phyloP scores from a whole-genome alignment of 2,329 filamentous ascomycete species.

The Stylonectria norvegica region DNA sequence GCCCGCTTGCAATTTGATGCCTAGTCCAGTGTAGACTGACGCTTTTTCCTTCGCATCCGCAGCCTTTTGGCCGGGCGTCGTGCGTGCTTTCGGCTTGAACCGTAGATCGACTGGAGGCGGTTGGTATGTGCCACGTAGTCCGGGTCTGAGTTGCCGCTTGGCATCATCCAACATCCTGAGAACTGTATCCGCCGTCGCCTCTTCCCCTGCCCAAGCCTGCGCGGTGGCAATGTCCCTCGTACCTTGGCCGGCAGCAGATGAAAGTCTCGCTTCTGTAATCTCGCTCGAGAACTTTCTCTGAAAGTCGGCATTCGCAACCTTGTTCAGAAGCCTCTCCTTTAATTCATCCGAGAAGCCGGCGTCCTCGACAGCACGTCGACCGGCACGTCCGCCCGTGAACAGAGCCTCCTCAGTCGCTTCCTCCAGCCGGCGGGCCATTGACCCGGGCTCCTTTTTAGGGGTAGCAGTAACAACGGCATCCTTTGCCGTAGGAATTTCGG shows the following conservation, averaged over 20 bases:
- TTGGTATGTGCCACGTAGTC: constrained; percentile 44
- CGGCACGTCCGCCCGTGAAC: constrained; percentile 55
- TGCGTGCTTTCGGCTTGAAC: constrained; percentile 37
- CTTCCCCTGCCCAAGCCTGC: constrained; percentile 73
- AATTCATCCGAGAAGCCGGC: constrained; percentile 63
- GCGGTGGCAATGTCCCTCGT: constrained; percentile 66
- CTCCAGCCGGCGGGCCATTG: constrained; percentile 56
- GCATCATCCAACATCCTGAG: constrained; percentile 83
- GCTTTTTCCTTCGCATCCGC: constrained; percentile 57
- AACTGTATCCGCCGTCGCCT: constrained; percentile 70
- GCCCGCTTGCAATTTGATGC: constrained; percentile 45
- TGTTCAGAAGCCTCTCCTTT: constrained; percentile 55
- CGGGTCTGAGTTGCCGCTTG: constrained; percentile 62
- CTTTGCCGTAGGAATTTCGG: constrained; percentile 6
- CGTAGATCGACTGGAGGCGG: constrained; percentile 53
- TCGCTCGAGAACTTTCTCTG: constrained; percentile 46
- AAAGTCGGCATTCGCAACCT: constrained; percentile 55
- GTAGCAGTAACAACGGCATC: neutral
- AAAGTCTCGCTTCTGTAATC: constrained; percentile 47
- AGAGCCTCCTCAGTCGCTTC: constrained; percentile 63
- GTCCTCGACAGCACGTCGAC: constrained; percentile 57
- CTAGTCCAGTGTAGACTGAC: constrained; percentile 47
- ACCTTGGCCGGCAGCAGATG: constrained; percentile 61
- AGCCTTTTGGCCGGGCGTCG: constrained; percentile 45
- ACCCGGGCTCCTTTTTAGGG: constrained; percentile 31